phyloP scores from a whole-genome alignment of 192 early-diverging fungal genomes.

The Geranomyces michiganensis region DNA sequence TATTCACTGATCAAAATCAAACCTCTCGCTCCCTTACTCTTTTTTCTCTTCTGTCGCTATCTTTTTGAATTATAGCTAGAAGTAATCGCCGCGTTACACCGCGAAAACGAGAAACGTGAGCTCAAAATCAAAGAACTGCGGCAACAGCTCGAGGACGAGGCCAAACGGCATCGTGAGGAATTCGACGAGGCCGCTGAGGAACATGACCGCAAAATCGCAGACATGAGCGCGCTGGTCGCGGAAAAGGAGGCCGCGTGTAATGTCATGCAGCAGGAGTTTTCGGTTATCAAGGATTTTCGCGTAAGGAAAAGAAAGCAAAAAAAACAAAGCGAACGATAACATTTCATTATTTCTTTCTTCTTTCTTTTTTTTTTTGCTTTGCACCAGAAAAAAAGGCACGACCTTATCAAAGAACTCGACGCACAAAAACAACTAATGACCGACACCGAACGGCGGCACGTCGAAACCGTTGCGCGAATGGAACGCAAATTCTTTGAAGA shows the following conservation, averaged over 20 bases:
- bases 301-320: constrained; percentile 32
- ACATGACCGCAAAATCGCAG: constrained; percentile 51
- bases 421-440: constrained; percentile 53
- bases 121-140: constrained; percentile 45
- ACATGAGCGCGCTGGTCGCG: constrained; percentile 47
- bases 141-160: constrained; percentile 45
- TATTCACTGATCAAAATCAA: too few relatives aligned
- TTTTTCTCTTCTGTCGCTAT: too few relatives aligned
- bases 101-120: constrained; percentile 59
- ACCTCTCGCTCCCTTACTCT: too few relatives aligned
- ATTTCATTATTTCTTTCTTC: not conserved
- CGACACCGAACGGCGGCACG: constrained; percentile 61
- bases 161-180: constrained; percentile 34
- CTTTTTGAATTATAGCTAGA: too few relatives aligned
- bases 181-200: constrained; percentile 45
- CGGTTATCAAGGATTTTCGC: constrained; percentile 66
- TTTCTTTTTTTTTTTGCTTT: not conserved
- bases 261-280: constrained; percentile 67
- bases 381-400: constrained; percentile 55
- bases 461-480: constrained; percentile 58
- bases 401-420: constrained; percentile 63
- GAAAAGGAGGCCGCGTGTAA: constrained; percentile 64
- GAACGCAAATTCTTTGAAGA: constrained; percentile 72
- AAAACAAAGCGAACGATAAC: not conserved
- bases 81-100: constrained; percentile 62